Conservation (phyloP, 352 stramenopile species). For the Phytopythium ostracodes region DNA sequence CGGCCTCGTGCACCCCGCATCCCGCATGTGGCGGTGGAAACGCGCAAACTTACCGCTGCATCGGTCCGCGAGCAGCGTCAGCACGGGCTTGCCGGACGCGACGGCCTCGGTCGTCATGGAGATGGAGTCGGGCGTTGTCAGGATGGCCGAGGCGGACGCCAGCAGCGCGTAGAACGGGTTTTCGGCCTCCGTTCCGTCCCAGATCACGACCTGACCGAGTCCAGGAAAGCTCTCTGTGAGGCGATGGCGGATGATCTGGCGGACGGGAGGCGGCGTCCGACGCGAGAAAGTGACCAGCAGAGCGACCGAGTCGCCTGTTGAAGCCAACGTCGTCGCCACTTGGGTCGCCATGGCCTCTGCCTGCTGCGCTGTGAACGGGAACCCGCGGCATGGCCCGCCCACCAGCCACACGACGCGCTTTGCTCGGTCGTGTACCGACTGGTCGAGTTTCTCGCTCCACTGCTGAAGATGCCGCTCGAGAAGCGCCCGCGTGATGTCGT, state of each 20-base stretch:
- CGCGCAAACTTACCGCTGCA: conserved; percentile 44
- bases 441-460: conserved; percentile 19
- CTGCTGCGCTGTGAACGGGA: conserved; percentile 35
- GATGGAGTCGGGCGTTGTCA: conserved; percentile 75
- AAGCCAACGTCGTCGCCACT: conserved; percentile 21
- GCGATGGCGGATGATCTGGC: conserved; percentile 25
- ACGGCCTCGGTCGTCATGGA: conserved; percentile 82
- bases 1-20: conserved; percentile 20
- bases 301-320: conserved; percentile 12
- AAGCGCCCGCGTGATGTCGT: conserved; percentile 24
- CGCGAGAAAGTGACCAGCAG: conserved; percentile 71
- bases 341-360: conserved; percentile 35
- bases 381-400: conserved; percentile 62
- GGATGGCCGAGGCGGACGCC: conserved; percentile 36
- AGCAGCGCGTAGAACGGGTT: conserved; percentile 72
- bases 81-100: conserved; percentile 44
- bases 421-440: conserved; percentile 17
- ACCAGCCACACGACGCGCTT: conserved; percentile 48
- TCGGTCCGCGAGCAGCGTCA: conserved; percentile 38
- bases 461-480: conserved; percentile 21
- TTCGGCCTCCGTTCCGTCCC: conserved; percentile 31
- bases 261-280: conserved; percentile 42
- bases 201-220: conserved; percentile 40
- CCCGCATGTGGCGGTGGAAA: conserved; percentile 44
- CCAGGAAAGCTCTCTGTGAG: conserved; percentile 14